Evolutionary conservation across 768 basidiomycete species (phyloP), one percentile per base, ranked within the genome.

Genomic region (Amanita thiersii): DNA sequence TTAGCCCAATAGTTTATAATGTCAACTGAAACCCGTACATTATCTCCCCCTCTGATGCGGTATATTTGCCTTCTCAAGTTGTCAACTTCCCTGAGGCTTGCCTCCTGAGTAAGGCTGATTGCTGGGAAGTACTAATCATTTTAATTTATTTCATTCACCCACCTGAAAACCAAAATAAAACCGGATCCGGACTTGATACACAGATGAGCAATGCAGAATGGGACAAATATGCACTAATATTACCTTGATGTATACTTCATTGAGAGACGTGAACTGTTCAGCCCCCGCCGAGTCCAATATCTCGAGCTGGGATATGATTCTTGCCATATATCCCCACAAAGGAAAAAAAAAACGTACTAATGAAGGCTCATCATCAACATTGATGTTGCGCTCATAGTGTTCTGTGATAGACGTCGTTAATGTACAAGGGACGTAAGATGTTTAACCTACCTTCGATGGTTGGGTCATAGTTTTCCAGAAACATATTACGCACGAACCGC

Each of bases 91-190:
- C 76, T 78, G 39, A 91, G 66, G 48, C 79, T 86, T 35, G 81
- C 74, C 61, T 90, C 85, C 55, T 89, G 82, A 1, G 82, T 88
- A 44, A 92, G 60, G 56, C 88, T 91, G 44, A 41, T 38, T 17
- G 21, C 28, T 46, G 23, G 50, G 19, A 46, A 45, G 15, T 28
- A 47, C 34, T 32, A 25, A 30, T 26, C 40, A 36, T 39, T 40
- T 37, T 28, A 39, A 42, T n/a, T 34, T 34, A 26, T 7, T 18
- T 12, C 15, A 33, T 43, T 29, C 21, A 31, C 37, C 17, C 24
- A 75, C 85, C 86, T 87, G 60, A 88, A 88, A 31, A 88, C 86
- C 26, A 88, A 65, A n/a, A 88, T 66, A 55, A 87, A 88, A 9
- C 85, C 86, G n/a, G 69, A 68, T 18, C 81, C 81, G 26, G 77